Base-by-base conservation (phyloP, 1,284 basidiomycete genomes). In the Austropuccinia psidii region DNA sequence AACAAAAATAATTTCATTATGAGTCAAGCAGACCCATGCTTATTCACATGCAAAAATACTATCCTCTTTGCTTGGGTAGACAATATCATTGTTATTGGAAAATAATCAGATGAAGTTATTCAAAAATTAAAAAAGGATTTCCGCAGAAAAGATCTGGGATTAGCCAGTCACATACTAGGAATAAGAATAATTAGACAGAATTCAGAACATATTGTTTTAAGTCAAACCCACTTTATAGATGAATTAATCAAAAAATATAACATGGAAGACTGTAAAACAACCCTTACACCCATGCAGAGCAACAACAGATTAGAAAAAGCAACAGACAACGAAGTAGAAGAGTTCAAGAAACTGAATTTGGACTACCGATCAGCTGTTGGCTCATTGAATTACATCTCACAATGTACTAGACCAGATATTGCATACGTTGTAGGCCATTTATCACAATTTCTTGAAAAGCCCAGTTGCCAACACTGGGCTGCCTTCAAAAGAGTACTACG, bases 391-490 rank as follows among this genome's bases (percentile, higher is more conserved):
- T 60, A 70, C 31, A 29, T 70, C 11, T 58, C 67, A 37, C 55
- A 70, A 50, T 60, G 67, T 29, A 70, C 67, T 33, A 70, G 67
- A 39, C 67, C 67, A 49, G 67, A 70, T 60, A 70, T 70, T 15
- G 50, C 54, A 31, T 70, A 70, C 35, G 39, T 31, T 35, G 67
- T 61, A 11, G 67, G 67, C 47, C 58, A 27, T 35, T 27, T 70
- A 50, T 70, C 67, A 47, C 55, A 70, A 33, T 70, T 70, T 31
- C 27, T 70, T 24, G 67, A 60, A 27, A 70, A 70, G 15, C 67
- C 67, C 31, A 47, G 41, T 17, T 1, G 31, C 9, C 47, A 45
- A 17, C 67, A 70, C 41, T 70, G 45, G 67, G 31, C 33, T 21
- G 55, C 67, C 4, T 61, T 70, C 57, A 70, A 70, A 17, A 39